phyloP scores from a whole-genome alignment of 208 protist genomes.

The Acanthamoeba healyi region DNA sequence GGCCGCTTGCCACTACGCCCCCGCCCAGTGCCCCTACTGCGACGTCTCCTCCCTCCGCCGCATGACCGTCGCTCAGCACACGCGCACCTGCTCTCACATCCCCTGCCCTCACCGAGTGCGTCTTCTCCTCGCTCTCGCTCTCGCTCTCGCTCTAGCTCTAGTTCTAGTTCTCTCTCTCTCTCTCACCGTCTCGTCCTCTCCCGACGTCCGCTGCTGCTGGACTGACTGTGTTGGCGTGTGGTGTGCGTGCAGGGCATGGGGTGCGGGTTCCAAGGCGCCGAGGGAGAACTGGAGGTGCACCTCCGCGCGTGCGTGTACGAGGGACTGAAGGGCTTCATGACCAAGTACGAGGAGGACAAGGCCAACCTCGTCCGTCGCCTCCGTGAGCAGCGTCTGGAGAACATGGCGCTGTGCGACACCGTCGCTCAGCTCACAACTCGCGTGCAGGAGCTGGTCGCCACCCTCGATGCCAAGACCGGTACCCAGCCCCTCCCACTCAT shows the following conservation, averaged over 20 bases:
- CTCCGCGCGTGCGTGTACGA: constrained; percentile 21
- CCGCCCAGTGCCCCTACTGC: constrained; percentile 62
- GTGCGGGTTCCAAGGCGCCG: background rate
- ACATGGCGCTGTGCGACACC: constrained; percentile 14
- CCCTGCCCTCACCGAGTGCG: constrained; percentile 58
- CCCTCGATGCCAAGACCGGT: constrained; percentile 25
- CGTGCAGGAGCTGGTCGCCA: constrained; percentile 31
- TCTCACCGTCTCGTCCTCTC: no score
- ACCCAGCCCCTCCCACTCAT: background rate
- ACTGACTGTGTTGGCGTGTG: no score
- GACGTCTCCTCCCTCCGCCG: constrained; percentile 25
- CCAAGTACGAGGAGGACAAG: constrained; percentile 43
- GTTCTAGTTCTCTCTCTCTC: no score
- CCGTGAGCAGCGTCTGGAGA: constrained; percentile 21
- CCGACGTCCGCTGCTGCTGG: no score
- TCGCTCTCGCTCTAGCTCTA: no score
- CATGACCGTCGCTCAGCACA: constrained; percentile 61
- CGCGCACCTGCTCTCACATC: background rate
- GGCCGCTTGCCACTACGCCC: constrained; percentile 38
- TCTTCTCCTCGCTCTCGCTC: no score
- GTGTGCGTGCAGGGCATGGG: constrained; percentile 1
- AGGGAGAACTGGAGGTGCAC: constrained; percentile 32
- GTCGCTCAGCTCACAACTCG: background rate
- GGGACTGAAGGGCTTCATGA: constrained; percentile 56
- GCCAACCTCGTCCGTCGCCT: background rate